A percentile compares a stretch with the other conserved stretches of the same genome.
These are phyloP conservation scores for Blastobotrys capitulatus DNA, from an alignment of 1,139 yeast species.

Conservation along the genomic window DNA sequence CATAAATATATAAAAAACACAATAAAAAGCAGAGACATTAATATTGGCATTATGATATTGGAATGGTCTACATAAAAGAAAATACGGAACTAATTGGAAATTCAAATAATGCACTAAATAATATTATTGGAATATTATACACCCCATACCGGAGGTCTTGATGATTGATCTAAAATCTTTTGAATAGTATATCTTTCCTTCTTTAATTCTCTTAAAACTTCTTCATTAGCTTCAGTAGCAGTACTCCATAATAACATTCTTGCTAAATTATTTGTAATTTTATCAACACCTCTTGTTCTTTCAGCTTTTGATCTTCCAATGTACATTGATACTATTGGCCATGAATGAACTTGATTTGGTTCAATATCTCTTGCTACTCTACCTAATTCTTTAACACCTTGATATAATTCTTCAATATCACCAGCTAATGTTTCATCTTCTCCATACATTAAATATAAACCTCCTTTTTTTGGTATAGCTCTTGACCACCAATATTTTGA, in stretches of 20 bases:
- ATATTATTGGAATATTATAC: background rate
- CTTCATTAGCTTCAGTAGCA: slow-evolving; percentile 12
- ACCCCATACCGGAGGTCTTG: background rate
- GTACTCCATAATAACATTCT: slow-evolving; percentile 31
- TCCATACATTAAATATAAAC: slow-evolving; percentile 37
- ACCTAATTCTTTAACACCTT: slow-evolving; percentile 14
- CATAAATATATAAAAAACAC: too few relatives aligned
- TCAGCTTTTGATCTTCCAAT: slow-evolving; percentile 26
- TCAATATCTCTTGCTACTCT: slow-evolving; percentile 16
- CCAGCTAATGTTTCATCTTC: slow-evolving; percentile 35
- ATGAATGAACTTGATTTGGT: slow-evolving; percentile 30
- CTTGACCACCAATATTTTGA: slow-evolving; percentile 37
- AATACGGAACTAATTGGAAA: background rate
- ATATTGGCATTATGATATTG: too few relatives aligned
- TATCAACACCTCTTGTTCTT: slow-evolving; percentile 28
- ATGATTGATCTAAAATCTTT: background rate
- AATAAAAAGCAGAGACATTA: too few relatives aligned
- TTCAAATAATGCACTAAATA: too few relatives aligned
- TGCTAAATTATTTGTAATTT: slow-evolving; percentile 25
- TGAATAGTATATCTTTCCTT: slow-evolving; percentile 6
- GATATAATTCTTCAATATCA: slow-evolving; percentile 35
- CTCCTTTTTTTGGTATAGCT: slow-evolving; percentile 35
- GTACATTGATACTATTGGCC: slow-evolving; percentile 31
- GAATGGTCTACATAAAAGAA: too few relatives aligned
- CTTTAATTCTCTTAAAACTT: slow-evolving; percentile 4